Base-by-base conservation (phyloP, 108 stramenopile genomes). In the Skeletonema potamos region DNA sequence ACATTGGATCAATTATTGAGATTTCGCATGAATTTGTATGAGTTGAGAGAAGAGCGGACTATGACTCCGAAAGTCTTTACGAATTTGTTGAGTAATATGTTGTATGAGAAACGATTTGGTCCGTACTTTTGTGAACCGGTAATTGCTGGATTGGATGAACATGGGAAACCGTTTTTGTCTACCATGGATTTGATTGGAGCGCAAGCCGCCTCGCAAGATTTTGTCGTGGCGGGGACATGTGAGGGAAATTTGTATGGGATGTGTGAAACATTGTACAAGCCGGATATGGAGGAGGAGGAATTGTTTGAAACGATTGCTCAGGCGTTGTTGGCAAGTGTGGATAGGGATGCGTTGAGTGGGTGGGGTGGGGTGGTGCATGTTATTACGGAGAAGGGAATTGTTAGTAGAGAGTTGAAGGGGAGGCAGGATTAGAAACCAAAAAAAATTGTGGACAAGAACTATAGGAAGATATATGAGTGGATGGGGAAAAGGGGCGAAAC, bases 311-410 rank as follows among this genome's bases (percentile, higher is more conserved):
- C 96, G 1, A 75, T 99, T 65, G 89, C 93, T 1, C 99, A 99
- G 80, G 91, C 93, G n/a, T 74, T 99, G 60, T 82, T 99, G 73
- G 88, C 97, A 15, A 85, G 93, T 64, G 97, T 99, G 58, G 99
- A 99, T 76, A 70, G 99, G 46, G 99, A 99, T 84, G 95, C 98
- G 0, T 68, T 98, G 46, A 94, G 93, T 66, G 98, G 99, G 39
- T 99, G 98, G 99, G 99, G 99, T n/a, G 99, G 95, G 17, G 89
- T 97, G 27, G 99, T 99, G 18, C 98, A 99, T 80, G 97, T 99
- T 62, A 95, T 99, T 75, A 96, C 93, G 30, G 84, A 87, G 64
- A 85, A 94, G 66, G 89, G 88, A 28, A 87, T 95, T 54, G 93
- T 82, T 46, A 87, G 89, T 1, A 87, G 87, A 78, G 88, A 92